Evolutionary conservation across 768 basidiomycete genomes (phyloP).

Genomic region (Filobasidium floriforme): DNA sequence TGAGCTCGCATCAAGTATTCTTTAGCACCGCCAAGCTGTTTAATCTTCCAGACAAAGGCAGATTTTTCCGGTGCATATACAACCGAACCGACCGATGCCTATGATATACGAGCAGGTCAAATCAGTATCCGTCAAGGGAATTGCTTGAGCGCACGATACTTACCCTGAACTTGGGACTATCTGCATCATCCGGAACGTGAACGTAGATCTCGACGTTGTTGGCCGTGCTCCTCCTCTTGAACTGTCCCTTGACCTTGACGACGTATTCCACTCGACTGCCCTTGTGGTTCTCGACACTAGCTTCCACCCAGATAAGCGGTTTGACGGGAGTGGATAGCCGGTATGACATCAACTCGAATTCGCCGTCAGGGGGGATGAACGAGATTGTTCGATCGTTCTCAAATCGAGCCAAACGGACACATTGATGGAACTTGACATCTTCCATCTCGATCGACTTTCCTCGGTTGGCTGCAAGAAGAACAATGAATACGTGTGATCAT

Average conservation of each 20-base stretch:
- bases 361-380: slow-evolving; percentile 97
- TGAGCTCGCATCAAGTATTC: slow-evolving; percentile 98
- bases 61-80: slow-evolving; percentile 98
- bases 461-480: slow-evolving; percentile 57
- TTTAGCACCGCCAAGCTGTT: slow-evolving; percentile 87
- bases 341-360: slow-evolving; percentile 97
- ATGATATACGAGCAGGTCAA: neutral
- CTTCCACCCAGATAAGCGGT: slow-evolving; percentile 95
- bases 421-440: slow-evolving; percentile 99
- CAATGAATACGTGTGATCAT: neutral
- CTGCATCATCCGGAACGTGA: slow-evolving; percentile 97
- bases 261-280: slow-evolving; percentile 91
- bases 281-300: slow-evolving; percentile 84
- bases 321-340: slow-evolving; percentile 94
- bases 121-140: slow-evolving; percentile 11
- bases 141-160: slow-evolving; percentile 33
- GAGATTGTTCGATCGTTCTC: slow-evolving; percentile 98
- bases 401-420: slow-evolving; percentile 90
- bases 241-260: slow-evolving; percentile 90
- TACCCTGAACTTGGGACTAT: slow-evolving; percentile 93
- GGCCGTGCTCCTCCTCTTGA: slow-evolving; percentile 90
- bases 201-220: slow-evolving; percentile 99
- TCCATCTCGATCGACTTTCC: slow-evolving; percentile 99
- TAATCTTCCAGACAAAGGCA: slow-evolving; percentile 99
- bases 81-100: slow-evolving; percentile 92